A percentile compares a stretch with the other conserved stretches of the same genome.
phyloP scores from a whole-genome alignment of 176 grass and related monocot genomes.

The barley (Hordeum vulgare) region DNA sequence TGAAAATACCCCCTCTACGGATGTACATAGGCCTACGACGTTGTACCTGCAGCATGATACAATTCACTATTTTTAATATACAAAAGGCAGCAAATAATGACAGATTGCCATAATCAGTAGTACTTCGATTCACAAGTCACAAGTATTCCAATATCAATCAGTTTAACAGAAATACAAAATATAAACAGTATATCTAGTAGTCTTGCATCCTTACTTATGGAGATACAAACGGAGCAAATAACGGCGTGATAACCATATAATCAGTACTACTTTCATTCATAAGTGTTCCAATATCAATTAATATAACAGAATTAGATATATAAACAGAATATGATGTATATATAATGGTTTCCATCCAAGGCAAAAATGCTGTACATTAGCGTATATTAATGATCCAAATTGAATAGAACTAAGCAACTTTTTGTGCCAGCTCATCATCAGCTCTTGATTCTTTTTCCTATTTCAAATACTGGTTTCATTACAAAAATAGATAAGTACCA shows the following conservation, averaged over 20 bases:
- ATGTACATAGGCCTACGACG: conserved; percentile 44
- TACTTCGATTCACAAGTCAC: neutral
- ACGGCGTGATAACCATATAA: neutral
- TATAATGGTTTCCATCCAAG: neutral
- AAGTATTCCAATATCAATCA: neutral
- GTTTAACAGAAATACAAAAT: neutral
- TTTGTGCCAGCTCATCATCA: neutral
- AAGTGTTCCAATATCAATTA: neutral
- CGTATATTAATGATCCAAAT: neutral
- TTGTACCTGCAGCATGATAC: conserved; percentile 46
- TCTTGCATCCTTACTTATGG: neutral
- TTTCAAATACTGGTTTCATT: neutral
- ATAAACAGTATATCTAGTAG: neutral
- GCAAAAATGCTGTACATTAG: neutral
- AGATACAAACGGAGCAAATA: neutral
- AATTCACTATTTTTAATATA: neutral
- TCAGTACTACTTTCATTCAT: neutral
- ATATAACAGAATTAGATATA: neutral
- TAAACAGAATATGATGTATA: neutral
- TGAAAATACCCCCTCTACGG: conserved; percentile 40
- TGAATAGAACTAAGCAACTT: neutral
- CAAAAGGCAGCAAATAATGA: neutral
- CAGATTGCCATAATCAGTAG: neutral
- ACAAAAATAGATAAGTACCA: neutral
- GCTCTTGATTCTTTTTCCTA: neutral